Evolutionary conservation across 164 flowering plant genomes (phyloP).

Genomic region (Brasenia schreberi): DNA sequence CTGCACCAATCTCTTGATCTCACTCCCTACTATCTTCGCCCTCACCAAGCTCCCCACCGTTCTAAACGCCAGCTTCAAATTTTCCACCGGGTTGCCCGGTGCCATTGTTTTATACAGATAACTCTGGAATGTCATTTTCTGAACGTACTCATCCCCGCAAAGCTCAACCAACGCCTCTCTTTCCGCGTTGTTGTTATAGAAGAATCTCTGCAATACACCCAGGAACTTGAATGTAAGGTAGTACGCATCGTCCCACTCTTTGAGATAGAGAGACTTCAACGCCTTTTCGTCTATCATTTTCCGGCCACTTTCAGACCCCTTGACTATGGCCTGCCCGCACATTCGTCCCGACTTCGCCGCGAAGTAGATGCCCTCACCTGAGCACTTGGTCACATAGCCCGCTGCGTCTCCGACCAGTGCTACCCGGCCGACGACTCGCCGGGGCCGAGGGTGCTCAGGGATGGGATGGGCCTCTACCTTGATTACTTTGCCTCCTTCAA

Average conservation of each 20-base stretch:
- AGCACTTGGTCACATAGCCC: conserved; percentile 75
- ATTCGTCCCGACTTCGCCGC: conserved; percentile 69
- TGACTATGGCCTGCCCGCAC: conserved; percentile 70
- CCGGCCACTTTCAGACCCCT: conserved; percentile 49
- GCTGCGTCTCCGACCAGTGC: conserved; percentile 78
- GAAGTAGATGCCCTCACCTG: conserved; percentile 80
- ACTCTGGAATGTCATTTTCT: conserved; percentile 72
- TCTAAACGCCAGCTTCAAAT: conserved; percentile 36
- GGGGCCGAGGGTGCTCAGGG: conserved; percentile 68
- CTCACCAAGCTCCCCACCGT: conserved; percentile 53
- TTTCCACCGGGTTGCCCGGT: conserved; percentile 11
- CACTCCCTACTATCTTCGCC: conserved; percentile 11
- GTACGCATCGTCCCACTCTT: conserved; percentile 50
- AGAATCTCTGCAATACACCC: conserved; percentile 68
- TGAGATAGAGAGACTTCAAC: conserved; percentile 50
- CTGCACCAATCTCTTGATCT: conserved; percentile 10
- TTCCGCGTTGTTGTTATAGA: conserved; percentile 45
- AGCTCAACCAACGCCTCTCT: conserved; percentile 85
- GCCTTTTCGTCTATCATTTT: conserved; percentile 49
- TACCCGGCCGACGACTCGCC: conserved; percentile 46
- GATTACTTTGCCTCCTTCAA: conserved; percentile 61
- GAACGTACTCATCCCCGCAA: conserved; percentile 65
- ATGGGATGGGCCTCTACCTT: conserved; percentile 90
- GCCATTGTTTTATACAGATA: conserved; percentile 48
- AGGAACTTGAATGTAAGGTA: conserved; percentile 37